Evolutionary conservation across 108 stramenopile genomes (phyloP), one percentile per base, ranked within the genome.

Genomic region (Chaetoceros tenuissimus): DNA sequence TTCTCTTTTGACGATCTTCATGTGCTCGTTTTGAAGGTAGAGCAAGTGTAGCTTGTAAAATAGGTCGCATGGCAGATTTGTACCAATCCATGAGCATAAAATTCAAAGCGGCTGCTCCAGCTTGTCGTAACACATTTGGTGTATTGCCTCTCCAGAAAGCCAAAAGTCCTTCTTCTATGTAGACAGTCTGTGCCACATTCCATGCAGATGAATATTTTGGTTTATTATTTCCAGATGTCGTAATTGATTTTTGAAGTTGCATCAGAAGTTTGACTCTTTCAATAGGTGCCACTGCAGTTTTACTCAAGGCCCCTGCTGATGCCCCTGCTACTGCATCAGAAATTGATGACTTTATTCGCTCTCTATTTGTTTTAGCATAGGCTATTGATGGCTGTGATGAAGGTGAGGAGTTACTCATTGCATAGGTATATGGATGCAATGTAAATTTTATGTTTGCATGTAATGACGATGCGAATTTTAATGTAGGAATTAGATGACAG

Each of bases 241-340:
- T 46, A 27, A 79, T 59, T 17, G 79, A 75, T 31, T 68, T 65
- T 48, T 82, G 85, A 46, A 87, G 72, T 67, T 98, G 96, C 64
- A 97, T 77, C 40, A 98, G 61, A 44, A 99, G 82, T 68, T 98
- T 98, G 31, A 98, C 86, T 8, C 99, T 95, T 80, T 99, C 99
- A 60, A 99, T 87, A 5, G 99, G 99, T 18, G 99, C 99, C 53
- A 84, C 79, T 21, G 59, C 78, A 17, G 97, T 95, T 67, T 89
- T 87, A 52, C 92, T 78, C 46, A 96, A 54, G 34, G 84, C 89
- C 26, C 90, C 92, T 1, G 92, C 85, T 46, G 58, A 57, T 21
- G 82, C 87, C 40, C 92, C 92, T 5, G 92, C 92, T 13, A 82
- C 19, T n/a, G 76, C 80, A 63, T 85, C 82, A 60, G 34, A 10